Conservation (phyloP, 129 eudicot species). For the Dittrichia graveolens region DNA sequence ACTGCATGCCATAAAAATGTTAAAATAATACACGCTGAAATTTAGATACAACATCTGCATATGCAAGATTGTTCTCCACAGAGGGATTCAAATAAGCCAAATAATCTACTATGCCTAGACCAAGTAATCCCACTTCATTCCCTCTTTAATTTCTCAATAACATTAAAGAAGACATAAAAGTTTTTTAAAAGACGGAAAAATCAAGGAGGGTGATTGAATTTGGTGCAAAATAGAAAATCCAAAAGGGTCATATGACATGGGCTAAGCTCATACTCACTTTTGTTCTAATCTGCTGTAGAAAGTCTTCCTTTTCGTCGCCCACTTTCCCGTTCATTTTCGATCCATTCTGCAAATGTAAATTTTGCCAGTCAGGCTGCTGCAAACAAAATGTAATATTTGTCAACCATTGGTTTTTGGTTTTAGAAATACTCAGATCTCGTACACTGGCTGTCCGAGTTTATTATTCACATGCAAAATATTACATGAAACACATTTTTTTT, state of each 20-base stretch:
- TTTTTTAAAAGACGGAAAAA: neutral
- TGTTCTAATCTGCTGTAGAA: conserved; percentile 90
- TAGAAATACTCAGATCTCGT: neutral
- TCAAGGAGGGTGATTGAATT: neutral
- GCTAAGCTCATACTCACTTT: conserved; percentile 53
- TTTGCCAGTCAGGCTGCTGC: conserved; percentile 48
- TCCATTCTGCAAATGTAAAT: conserved; percentile 39
- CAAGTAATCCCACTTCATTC: too few relatives aligned
- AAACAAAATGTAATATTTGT: conserved; percentile 17
- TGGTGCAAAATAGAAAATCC: conserved; percentile 10
- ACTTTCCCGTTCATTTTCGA: conserved; percentile 37
- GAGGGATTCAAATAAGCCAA: neutral
- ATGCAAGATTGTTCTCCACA: conserved; percentile 17
- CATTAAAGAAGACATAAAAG: neutral
- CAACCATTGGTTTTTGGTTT: conserved; percentile 11
- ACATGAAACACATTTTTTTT: neutral
- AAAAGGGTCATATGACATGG: conserved; percentile 8
- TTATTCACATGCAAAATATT: neutral
- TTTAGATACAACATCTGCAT: conserved; percentile 14
- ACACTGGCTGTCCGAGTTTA: too few relatives aligned
- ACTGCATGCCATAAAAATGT: conserved; percentile 43
- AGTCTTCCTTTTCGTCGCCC: conserved; percentile 64
- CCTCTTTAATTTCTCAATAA: neutral
- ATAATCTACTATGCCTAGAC: neutral
- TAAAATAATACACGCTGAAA: conserved; percentile 4